These are phyloP conservation scores for Beta vulgaris DNA, from an alignment of 148 eudicot genomes.

Conservation along the genomic window DNA sequence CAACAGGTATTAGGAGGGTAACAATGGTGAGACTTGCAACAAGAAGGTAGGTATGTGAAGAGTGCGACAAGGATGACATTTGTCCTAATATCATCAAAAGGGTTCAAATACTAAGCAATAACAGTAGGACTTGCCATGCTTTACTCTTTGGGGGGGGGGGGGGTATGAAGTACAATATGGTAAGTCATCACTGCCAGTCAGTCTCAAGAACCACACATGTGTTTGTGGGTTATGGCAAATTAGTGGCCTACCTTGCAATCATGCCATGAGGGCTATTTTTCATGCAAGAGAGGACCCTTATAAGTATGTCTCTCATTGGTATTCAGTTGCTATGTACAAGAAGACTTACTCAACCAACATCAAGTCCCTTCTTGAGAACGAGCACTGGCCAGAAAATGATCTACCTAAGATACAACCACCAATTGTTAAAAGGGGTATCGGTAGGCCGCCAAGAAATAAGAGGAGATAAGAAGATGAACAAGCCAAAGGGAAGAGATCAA, in stretches of 20 bases:
- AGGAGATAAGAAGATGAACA: neutral
- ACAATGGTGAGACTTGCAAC: neutral
- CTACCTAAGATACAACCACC: neutral
- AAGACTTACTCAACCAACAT: neutral
- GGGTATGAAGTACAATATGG: neutral
- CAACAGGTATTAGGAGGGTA: neutral
- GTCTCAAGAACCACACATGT: neutral
- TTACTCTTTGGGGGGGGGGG: neutral
- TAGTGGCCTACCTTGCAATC: neutral
- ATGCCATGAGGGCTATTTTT: neutral
- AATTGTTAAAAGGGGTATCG: neutral
- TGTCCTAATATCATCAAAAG: neutral
- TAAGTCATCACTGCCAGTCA: neutral
- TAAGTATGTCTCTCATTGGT: neutral
- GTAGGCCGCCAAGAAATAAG: neutral
- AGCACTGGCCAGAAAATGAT: neutral
- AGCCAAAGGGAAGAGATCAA: neutral
- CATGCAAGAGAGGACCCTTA: neutral
- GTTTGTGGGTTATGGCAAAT: neutral
- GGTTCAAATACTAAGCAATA: neutral
- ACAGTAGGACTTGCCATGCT: neutral
- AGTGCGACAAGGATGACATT: neutral
- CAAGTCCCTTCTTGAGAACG: neutral
- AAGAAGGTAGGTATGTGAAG: neutral
- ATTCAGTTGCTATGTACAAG: neutral